Evolutionary conservation across 2,329 filamentous ascomycete species (phyloP).

Genomic region (Fusarium oligoseptatum): DNA sequence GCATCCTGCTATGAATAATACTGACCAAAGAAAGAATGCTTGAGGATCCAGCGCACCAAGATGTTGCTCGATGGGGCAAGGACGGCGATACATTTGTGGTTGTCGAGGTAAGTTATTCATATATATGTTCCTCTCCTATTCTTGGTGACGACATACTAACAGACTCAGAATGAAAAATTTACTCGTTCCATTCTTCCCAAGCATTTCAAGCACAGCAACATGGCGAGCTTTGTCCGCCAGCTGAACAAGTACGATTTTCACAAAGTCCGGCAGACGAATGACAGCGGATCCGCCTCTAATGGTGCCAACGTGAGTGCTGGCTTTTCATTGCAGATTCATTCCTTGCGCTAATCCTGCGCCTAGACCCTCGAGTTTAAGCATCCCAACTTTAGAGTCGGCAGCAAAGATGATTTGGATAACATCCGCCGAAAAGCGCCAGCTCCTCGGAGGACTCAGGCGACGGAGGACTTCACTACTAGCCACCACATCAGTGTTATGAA

Average conservation of each 20-base stretch:
- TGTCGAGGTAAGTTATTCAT: constrained; percentile 77
- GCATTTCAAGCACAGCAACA: constrained; percentile 99
- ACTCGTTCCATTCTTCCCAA: constrained; percentile 97
- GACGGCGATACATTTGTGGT: constrained; percentile 97
- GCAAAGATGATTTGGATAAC: constrained; percentile 96
- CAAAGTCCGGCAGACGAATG: constrained; percentile 79
- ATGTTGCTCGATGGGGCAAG: constrained; percentile 95
- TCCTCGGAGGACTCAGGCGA: constrained; percentile 78
- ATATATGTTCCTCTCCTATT: constrained; percentile 8
- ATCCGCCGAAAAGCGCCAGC: constrained; percentile 96
- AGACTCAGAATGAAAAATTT: constrained; percentile 90
- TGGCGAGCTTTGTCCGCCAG: constrained; percentile 95
- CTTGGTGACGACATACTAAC: constrained; percentile 23
- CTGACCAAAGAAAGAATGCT: constrained; percentile 72
- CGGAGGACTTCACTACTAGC: constrained; percentile 81
- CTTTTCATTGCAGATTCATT: background rate
- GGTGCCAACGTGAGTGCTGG: constrained; percentile 53
- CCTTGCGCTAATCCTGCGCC: constrained; percentile 45
- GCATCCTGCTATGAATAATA: background rate
- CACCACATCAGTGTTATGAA: constrained; percentile 93
- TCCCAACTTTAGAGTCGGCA: constrained; percentile 94
- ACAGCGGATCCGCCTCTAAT: constrained; percentile 52
- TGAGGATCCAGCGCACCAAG: constrained; percentile 92
- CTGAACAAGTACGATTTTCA: constrained; percentile 99
- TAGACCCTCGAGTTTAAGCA: constrained; percentile 87